Evolutionary conservation across 192 early-diverging fungal genomes (phyloP), one percentile per base, ranked within the genome.

Genomic region (Coemansia sp.): DNA sequence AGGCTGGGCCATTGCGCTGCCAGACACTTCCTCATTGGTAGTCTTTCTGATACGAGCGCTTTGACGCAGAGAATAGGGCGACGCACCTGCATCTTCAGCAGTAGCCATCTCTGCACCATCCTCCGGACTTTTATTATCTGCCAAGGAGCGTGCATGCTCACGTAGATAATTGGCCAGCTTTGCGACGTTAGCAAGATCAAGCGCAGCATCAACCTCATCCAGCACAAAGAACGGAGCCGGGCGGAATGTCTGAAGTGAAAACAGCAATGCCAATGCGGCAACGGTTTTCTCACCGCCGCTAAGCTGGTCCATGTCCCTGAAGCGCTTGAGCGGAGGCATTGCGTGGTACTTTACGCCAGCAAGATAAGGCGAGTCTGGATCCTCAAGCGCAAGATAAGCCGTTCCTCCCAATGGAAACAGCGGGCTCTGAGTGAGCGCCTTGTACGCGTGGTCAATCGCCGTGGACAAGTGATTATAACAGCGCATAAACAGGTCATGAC

Each of bases 281-380:
- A 99, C 92, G 0, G 96, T 97, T 84, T 98, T 99, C 85, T 99
- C 98, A 69, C 98, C 98, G 44, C 98, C 98, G 23, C 95, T 97
- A 13, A 99, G 85, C 71, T 95, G 94, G 64, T 98, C 96, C 98
- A 99, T 99, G 74, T 99, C 98, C 64, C 96, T 84, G 88, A 99
- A 99, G 37, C 96, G 90, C 84, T 99, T 99, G 88, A 96, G 92
- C 21, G 98, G 98, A 8, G 98, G 98, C 95, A 98, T 98, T 0
- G 98, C 96, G 72, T 99, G 96, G 84, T 97, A 99, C 65, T 94
- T 93, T 52, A 99, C 87, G 40, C 96, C 96, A 57, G 91, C 88
- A 64, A 94, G 72, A 60, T 96, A 99, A 4, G 98, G 98, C 77
- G 98, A 95, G 77, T 98, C 95, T 19, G 88, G 89, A 56, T 95